These are phyloP conservation scores for Fraxinus baroniana DNA, from an alignment of 305 asterid species.

Conservation along the genomic window DNA sequence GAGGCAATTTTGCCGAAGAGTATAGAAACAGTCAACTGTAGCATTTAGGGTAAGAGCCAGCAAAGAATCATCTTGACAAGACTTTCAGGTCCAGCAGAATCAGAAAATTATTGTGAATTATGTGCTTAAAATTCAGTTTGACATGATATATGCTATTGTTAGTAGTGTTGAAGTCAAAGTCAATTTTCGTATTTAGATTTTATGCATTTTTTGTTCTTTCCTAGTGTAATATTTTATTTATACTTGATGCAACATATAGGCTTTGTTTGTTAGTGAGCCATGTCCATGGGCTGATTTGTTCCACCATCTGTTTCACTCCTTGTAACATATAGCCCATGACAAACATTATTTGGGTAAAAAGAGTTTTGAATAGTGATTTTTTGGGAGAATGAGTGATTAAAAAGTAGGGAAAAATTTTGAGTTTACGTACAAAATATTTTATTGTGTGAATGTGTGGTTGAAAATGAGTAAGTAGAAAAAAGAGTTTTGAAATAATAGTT, in stretches of 20 bases:
- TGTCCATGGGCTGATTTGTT: neutral
- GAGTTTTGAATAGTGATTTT: too few species aligned
- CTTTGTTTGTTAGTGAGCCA: neutral
- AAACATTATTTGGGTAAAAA: too few species aligned
- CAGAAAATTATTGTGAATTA: neutral
- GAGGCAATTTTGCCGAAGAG: neutral
- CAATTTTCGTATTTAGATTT: too few species aligned
- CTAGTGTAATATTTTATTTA: neutral
- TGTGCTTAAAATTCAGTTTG: constrained; percentile 15
- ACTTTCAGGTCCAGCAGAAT: neutral
- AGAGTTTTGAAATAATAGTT: too few species aligned
- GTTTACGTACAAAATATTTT: too few species aligned
- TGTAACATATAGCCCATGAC: neutral
- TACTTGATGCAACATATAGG: neutral
- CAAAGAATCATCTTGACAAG: neutral
- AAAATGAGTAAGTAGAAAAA: too few species aligned
- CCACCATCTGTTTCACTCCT: neutral
- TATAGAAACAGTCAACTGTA: neutral
- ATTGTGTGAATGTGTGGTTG: too few species aligned
- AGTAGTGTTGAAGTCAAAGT: neutral
- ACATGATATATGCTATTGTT: constrained; percentile 5
- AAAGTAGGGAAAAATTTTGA: too few species aligned
- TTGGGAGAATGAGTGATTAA: too few species aligned
- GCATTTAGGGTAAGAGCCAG: neutral
- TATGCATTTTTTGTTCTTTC: neutral